Evolutionary conservation across 129 eudicot genomes (phyloP), one percentile per base, ranked within the genome.

Genomic region (Silybum marianum): DNA sequence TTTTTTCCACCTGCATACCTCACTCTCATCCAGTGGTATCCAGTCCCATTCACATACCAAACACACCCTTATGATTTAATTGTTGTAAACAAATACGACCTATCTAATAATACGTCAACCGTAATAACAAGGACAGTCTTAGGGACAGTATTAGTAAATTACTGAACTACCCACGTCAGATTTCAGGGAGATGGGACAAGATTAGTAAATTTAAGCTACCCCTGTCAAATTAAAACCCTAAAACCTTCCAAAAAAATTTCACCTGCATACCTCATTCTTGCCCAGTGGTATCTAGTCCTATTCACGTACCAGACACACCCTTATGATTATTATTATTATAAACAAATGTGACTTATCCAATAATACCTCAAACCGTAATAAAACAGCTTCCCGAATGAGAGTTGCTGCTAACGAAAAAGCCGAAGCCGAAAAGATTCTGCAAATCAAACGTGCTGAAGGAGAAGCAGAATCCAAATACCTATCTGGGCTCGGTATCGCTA

Each of bases 401-500:
- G 71, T 87, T 22, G 97, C 97, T 77, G 88, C 97, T 60, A 91
- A 77, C 78, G 97, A 91, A 51, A 91, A 91, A 78, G 97, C 97
- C 1, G 97, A 91, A 78, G 97, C 93, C 0, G 97, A 91, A 32
- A 91, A 91, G 71, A 89, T 91, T 36, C 72, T 91, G 66, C 97
- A 89, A 80, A 91, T 91, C 34, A 91, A 91, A 74, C 78, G 88
- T 10, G 97, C 97, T 54, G 97, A 91, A 84, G 97, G 97, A 63
- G 97, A 91, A 87, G 97, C 97, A 6, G 97, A 91, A 77, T 84
- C 97, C 4, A 89, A 91, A 40, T 91, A 89, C 87, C 78, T 91
- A 70, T 74, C 97, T 2, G 97, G 97, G 14, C 86, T 91, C 46
- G 97, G 97, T 76, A 80, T 89, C 11, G 97, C 97, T 0, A 81